Evolutionary conservation across 164 flowering plant species (phyloP), one percentile per base, ranked within the genome.

Genomic region (Tetrastigma voinierianum): DNA sequence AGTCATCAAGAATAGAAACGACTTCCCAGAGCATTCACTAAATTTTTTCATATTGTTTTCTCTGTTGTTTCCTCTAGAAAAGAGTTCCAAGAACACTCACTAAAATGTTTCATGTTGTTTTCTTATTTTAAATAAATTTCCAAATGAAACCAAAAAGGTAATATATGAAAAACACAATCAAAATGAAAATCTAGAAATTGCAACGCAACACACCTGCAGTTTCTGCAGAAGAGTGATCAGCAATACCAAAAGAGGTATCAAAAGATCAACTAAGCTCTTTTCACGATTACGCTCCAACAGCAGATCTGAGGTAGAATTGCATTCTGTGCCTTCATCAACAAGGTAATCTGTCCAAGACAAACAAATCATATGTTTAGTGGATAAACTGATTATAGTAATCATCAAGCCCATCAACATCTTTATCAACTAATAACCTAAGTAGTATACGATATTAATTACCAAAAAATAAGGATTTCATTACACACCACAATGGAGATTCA

Each of bases 261-360:
- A 70, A 68, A 96, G 90, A 78, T 90, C 93, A 70, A 89, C 76
- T 17, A 96, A 51, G 75, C 87, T 83, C 76, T 89, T 90, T 68
- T 96, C 98, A 66, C 95, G 95, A 74, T 85, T 89, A 53, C 99
- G 93, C 73, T 93, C 99, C 76, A 84, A 69, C 14, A 96, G 76
- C 61, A 96, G 74, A 80, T 93, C 98, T 65, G 97, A 84, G 20
- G 94, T 88, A 59, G 97, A 83, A 76, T 87, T 93, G 83, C 90
- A 75, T 67, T 93, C 98, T 23, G 87, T 85, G 62, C 97, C 97
- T 76, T 96, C 99, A 80, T 96, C 99, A 69, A 96, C 95, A 64
- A 96, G 97, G 78, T 93, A 96, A 80, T 93, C 99, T 96, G 82
- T 59, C 59, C 32, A 67, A 75, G 64, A 32, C 2, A 16, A 71